phyloP scores from a whole-genome alignment of 2,329 filamentous ascomycete genomes.

The Sarocladium kiliense region DNA sequence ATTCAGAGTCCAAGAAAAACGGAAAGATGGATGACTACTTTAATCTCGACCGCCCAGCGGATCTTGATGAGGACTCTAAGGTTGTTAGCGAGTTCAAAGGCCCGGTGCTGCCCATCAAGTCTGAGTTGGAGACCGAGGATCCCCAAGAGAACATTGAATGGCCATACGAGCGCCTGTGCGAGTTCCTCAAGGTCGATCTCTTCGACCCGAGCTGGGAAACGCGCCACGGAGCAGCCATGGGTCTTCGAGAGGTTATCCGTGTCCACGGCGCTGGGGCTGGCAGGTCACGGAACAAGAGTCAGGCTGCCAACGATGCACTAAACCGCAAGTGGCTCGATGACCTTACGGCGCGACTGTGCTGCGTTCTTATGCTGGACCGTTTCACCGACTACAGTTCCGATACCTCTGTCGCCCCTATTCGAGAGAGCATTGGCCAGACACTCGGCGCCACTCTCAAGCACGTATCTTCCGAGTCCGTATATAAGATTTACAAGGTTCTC shows the following conservation, averaged over 20 bases:
- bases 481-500: constrained; percentile 77
- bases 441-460: constrained; percentile 85
- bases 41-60: constrained; percentile 71
- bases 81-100: constrained; percentile 96
- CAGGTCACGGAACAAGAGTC: constrained; percentile 63
- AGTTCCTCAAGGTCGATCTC: constrained; percentile 87
- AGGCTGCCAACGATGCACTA: constrained; percentile 67
- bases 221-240: constrained; percentile 93
- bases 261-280: constrained; percentile 90
- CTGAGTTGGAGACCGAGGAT: constrained; percentile 73
- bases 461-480: constrained; percentile 71
- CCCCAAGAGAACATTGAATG: constrained; percentile 77
- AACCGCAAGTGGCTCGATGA: constrained; percentile 91
- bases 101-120: constrained; percentile 72
- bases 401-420: constrained; percentile 91
- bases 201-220: constrained; percentile 95
- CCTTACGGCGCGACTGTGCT: constrained; percentile 88
- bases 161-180: constrained; percentile 91
- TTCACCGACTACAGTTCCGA: constrained; percentile 98
- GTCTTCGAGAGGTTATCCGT: constrained; percentile 81
- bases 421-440: constrained; percentile 92
- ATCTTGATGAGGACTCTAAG: constrained; percentile 83
- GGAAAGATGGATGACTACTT: constrained; percentile 79
- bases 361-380: constrained; percentile 93
- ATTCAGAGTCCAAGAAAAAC: constrained; percentile 52